Base-by-base conservation (phyloP, 2,329 filamentous ascomycete genomes). In the Diaporthe sp. region DNA sequence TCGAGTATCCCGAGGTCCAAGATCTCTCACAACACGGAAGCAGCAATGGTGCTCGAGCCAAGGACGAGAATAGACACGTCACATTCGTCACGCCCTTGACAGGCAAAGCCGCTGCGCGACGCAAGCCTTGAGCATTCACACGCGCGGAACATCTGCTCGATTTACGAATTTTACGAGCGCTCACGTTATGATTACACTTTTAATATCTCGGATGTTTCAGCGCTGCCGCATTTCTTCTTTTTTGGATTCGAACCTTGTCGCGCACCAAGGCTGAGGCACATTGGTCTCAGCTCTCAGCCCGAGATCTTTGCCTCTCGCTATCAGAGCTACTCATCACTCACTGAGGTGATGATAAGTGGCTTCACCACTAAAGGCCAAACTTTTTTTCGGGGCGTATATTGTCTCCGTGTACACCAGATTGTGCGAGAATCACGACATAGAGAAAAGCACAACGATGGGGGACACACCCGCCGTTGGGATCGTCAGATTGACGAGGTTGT, bases 31-130 rank as follows among this genome's bases (percentile, higher is more conserved):
- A 85, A 72, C 83, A 84, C 75, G 80, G 86, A 35, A 84, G 82
- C 54, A 84, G 84, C 35, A 71, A 82, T 2, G 80, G 81, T 45
- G 82, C 83, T 13, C 82, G 86, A 13, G 84, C 72, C 22, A 90
- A 89, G 80, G 87, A 90, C 50, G 88, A 90, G 60, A 80, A 82
- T 58, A 90, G 89, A 77, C 88, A 89, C 71, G 89, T 91, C 70
- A 87, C 87, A 17, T 89, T 91, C 78, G 88, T 91, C 71, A 86
- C 83, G 45, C 84, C 89, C 22, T 84, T 90, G 72, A 85, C 81
- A 47, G 80, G 80, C 72, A 82, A 80, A 66, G 42, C 61, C 58
- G 72, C 72, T 28, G 72, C 61, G 17, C 72, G 74, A 35, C 74
- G 74, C 68, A 76, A 74, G 68, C 67, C 74, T 69, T 52, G 60